Evolutionary conservation across 2,329 filamentous ascomycete genomes (phyloP).

Genomic region (Annulohypoxylon truncatum): DNA sequence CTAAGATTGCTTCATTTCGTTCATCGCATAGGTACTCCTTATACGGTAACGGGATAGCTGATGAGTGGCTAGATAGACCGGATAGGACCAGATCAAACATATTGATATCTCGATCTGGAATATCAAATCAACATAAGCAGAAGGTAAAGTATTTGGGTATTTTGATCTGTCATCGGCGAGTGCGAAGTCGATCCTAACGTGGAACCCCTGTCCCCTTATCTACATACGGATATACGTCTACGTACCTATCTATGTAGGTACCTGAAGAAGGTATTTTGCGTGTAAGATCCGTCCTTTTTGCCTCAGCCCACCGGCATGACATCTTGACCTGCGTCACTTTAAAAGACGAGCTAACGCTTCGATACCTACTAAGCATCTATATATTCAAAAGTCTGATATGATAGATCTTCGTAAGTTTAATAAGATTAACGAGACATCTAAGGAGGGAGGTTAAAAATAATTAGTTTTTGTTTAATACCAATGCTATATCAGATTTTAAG

Average conservation of each 20-base stretch:
- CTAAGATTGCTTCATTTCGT: not conserved
- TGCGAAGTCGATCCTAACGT: conserved; percentile 19
- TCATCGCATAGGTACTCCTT: not conserved
- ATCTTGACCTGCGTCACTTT: not conserved
- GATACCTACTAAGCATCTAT: too few species aligned
- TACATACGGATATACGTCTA: not conserved
- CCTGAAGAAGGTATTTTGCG: too few species aligned
- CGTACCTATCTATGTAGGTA: conserved; percentile 4
- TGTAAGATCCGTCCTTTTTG: not conserved
- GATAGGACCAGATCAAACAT: conserved; percentile 14
- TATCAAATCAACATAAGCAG: not conserved
- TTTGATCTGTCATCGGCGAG: conserved; percentile 21
- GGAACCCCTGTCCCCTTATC: conserved; percentile 7
- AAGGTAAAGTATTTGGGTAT: conserved; percentile 10
- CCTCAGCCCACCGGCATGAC: not conserved
- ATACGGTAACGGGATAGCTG: not conserved
- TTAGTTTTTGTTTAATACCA: not conserved
- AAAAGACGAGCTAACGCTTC: not conserved
- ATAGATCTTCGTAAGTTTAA: not conserved
- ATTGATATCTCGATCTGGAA: not conserved
- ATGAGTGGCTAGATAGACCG: not conserved
- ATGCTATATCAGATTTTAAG: not conserved
- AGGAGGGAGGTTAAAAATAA: not conserved
- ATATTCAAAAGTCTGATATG: too few species aligned
- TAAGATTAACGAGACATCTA: too few species aligned